phyloP scores from a whole-genome alignment of 306 rosid genomes.

The Casuarina cunninghamiana region DNA sequence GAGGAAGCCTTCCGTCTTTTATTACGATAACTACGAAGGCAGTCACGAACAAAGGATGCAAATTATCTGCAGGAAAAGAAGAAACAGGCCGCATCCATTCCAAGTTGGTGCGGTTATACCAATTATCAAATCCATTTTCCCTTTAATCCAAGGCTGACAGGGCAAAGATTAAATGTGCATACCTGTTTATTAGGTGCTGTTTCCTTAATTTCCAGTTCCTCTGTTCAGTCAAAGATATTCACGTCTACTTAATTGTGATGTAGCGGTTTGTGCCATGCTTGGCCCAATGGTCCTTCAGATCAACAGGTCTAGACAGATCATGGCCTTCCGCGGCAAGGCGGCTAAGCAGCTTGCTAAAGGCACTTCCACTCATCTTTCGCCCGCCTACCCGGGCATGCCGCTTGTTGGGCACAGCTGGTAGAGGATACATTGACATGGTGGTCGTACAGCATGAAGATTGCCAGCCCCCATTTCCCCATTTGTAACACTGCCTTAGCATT shows the following conservation, averaged over 20 bases:
- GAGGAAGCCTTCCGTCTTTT: background rate
- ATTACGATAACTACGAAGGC: background rate
- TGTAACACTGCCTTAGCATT: slow-evolving; percentile 83
- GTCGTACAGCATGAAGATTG: slow-evolving; percentile 98
- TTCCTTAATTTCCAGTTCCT: slow-evolving; percentile 16
- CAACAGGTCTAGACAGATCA: slow-evolving; percentile 89
- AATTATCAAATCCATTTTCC: slow-evolving; percentile 8
- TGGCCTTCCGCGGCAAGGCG: slow-evolving; percentile 93
- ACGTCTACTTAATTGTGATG: slow-evolving; percentile 81
- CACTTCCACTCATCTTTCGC: slow-evolving; percentile 97
- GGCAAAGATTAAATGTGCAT: background rate
- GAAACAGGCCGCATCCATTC: background rate
- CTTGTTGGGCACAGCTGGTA: slow-evolving; percentile 96
- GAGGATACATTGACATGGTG: slow-evolving; percentile 84
- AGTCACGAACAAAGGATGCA: background rate
- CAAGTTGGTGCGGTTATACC: background rate
- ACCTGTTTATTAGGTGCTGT: slow-evolving; percentile 15
- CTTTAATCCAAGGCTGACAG: background rate
- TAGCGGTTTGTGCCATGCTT: slow-evolving; percentile 99
- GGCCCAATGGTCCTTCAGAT: slow-evolving; percentile 96
- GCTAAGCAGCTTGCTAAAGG: slow-evolving; percentile 88
- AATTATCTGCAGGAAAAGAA: background rate
- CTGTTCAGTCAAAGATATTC: background rate
- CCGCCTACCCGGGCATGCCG: slow-evolving; percentile 94
- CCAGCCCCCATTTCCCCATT: slow-evolving; percentile 99